Evolutionary conservation across 1,284 basidiomycete species (phyloP), one percentile per base, ranked within the genome.

Genomic region (Athelia psychrophila): DNA sequence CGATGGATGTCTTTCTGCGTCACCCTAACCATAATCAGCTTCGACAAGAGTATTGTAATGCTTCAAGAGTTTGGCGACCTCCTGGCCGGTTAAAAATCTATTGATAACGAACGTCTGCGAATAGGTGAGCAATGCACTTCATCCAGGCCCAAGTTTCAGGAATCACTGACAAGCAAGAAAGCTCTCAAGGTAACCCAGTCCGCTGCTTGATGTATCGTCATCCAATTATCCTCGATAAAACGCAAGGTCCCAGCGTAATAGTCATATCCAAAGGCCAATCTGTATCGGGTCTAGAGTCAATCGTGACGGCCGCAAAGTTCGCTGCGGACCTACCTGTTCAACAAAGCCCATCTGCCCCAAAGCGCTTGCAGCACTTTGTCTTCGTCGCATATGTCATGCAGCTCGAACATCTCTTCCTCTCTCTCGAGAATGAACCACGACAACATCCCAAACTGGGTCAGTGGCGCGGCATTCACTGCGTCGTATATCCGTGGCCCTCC

Each of bases 341-440:
- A 64, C 48, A 83, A 67, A 2, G 88, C 85, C 87, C 86, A 91
- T 51, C 88, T 65, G 19, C 73, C 78, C 88, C 88, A 90, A 8
- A 91, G 66, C 2, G 86, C 85, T 52, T 83, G 78, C 73, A 91
- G 84, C 3, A 88, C 81, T 62, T 90, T 91, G 54, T 85, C 80
- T 54, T 89, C 86, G 55, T 88, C 86, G 24, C 73, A 70, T 4
- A 88, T 67, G 58, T 86, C 81, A 55, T 86, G 82, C 40, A 77
- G 67, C 54, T 88, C 84, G 54, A 81, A 88, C 0, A 90, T 73
- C 56, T 88, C 86, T 50, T 88, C 88, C 59, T 90, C 87, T 36
- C 78, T 69, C 51, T 88, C 86, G 2, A 85, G 48, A 15, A 91
- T 74, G 27, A 75, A 69, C 86, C 87, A 89, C 1, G 76, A 72